Percentiles rank a stretch among this genome's conserved stretches.
Conservation (phyloP, 2,329 filamentous ascomycete genomes). For the Didymella lethalis region DNA sequence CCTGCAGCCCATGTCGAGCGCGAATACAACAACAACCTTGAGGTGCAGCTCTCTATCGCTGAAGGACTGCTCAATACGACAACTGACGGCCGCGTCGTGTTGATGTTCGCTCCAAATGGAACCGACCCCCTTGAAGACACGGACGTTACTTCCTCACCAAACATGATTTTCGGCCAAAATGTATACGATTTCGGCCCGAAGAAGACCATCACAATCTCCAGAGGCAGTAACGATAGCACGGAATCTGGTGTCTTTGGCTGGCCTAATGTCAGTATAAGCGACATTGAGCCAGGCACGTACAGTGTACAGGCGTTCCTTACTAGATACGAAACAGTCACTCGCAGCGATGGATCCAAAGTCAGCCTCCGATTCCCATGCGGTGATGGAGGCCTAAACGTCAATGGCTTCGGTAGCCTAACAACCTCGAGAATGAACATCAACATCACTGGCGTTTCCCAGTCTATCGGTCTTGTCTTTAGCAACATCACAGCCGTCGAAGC, state of each 20-base stretch:
- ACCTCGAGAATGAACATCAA: constrained; percentile 36
- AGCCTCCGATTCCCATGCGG: constrained; percentile 50
- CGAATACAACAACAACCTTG: neutral
- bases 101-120: constrained; percentile 48
- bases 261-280: constrained; percentile 43
- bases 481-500: constrained; percentile 33
- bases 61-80: constrained; percentile 37
- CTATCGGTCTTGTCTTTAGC: constrained; percentile 43
- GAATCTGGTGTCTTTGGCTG: constrained; percentile 45
- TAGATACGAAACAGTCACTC: constrained; percentile 45
- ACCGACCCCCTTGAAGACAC: constrained; percentile 48
- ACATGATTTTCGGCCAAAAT: constrained; percentile 51
- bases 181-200: constrained; percentile 38
- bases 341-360: constrained; percentile 49
- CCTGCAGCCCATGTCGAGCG: neutral
- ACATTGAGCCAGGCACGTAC: constrained; percentile 44
- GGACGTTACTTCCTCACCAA: constrained; percentile 46
- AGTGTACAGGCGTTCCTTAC: constrained; percentile 49
- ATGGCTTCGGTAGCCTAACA: constrained; percentile 43
- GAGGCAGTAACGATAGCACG: constrained; percentile 37
- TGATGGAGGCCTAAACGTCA: constrained; percentile 43
- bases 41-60: constrained; percentile 39
- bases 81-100: constrained; percentile 43
- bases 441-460: constrained; percentile 41
- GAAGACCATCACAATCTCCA: constrained; percentile 35